Base-by-base conservation (phyloP, 768 basidiomycete genomes). In the Lactarius evosmus region DNA sequence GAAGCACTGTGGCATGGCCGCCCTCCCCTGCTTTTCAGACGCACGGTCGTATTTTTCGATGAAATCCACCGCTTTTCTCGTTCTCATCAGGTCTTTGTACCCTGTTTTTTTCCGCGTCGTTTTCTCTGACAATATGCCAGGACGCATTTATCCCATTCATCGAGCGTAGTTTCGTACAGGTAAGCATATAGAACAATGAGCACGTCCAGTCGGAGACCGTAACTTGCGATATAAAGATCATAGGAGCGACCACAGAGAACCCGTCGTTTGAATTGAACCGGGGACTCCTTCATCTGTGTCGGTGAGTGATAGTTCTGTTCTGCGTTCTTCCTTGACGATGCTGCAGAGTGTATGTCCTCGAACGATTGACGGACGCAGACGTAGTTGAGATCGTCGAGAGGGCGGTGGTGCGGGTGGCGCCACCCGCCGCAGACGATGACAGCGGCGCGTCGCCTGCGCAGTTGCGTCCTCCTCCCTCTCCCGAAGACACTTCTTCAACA, bases 181-280 rank as follows among this genome's bases (percentile, higher is more conserved):
- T 85, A 52, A 65, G 71, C 66, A 44, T 58, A 50, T 46, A 9
- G 7, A 29, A 50, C 38, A 7, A 33, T 40, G 19, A 9, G 7
- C 16, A 25, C 12, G 16, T 2, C 32, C 12, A 46, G 54, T 7
- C 14, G 58, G 40, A 22, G 44, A 25, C n/a, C 41, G 56, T 56
- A 60, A 55, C 27, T 41, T 30, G 33, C 51, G 16, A 17, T 22
- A 19, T 38, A 16, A 40, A 88, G 83, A 76, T 92, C 32, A 83
- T 93, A 69, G 91, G 91, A 30, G 91, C 92, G 0, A 95, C 92
- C 3, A 94, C 92, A 0, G 93, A 95, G 74, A 95, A 95, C 66
- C 92, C 92, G 1, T 91, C 89, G 0, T 95, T 95, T 77, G 90
- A 88, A 68, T 73, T 92, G 34, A 89, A 85, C 19, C 80, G 84